Conservation (phyloP, 2,329 filamentous ascomycete species). For the Stachybotrys echinatus region DNA sequence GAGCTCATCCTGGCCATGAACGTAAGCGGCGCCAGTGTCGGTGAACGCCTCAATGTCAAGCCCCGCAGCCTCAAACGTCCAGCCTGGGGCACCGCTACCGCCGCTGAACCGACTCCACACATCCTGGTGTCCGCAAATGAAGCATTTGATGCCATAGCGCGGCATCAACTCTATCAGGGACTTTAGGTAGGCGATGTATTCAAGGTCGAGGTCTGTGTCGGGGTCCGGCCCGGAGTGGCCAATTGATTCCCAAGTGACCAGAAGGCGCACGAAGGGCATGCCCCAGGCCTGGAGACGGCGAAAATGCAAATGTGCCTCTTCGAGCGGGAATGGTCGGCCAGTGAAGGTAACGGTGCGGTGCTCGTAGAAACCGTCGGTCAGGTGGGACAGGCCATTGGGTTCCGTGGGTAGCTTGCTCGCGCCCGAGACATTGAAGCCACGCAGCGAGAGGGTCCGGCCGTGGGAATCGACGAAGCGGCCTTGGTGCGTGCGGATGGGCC, state of each 20-base stretch:
- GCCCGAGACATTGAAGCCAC: conserved; percentile 36
- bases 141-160: conserved; percentile 31
- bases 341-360: conserved; percentile 31
- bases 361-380: conserved; percentile 34
- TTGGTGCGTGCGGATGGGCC: conserved; percentile 20
- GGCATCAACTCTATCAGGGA: conserved; percentile 31
- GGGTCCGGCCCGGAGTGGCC: conserved; percentile 26
- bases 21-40: conserved; percentile 25
- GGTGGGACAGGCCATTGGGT: conserved; percentile 30
- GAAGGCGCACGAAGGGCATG: conserved; percentile 29
- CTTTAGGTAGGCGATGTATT: conserved; percentile 32
- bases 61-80: conserved; percentile 35
- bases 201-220: conserved; percentile 25
- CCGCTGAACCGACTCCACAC: conserved; percentile 37
- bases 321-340: conserved; percentile 30
- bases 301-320: conserved; percentile 33
- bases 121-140: conserved; percentile 37
- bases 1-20: conserved; percentile 28
- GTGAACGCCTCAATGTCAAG: conserved; percentile 31
- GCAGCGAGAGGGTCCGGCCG: conserved; percentile 31
- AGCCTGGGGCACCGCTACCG: conserved; percentile 34
- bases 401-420: conserved; percentile 32
- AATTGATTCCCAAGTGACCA: conserved; percentile 37
- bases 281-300: conserved; percentile 31
- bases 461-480: conserved; percentile 27